phyloP scores from a whole-genome alignment of 2,329 filamentous ascomycete genomes.

The Cladophialophora carrionii region DNA sequence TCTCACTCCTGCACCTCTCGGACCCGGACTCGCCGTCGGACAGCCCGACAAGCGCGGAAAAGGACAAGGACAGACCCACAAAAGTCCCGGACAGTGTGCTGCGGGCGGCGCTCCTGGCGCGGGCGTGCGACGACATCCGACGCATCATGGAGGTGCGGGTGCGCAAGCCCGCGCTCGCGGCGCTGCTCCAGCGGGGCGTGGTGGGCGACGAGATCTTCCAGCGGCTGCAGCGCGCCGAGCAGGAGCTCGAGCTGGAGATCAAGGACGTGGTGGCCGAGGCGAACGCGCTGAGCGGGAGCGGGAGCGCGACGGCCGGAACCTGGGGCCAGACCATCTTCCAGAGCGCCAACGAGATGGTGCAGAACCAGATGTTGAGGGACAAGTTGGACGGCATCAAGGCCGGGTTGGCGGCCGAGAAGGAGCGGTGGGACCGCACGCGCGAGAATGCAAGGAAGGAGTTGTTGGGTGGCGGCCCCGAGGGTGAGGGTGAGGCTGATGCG shows the following conservation, averaged over 20 bases:
- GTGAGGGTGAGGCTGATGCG: neutral
- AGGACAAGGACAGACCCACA: constrained; percentile 43
- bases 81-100: constrained; percentile 80
- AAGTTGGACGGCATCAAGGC: constrained; percentile 74
- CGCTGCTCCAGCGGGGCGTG: constrained; percentile 82
- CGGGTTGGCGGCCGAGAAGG: constrained; percentile 72
- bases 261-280: constrained; percentile 87
- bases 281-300: constrained; percentile 67
- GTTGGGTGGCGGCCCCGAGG: constrained; percentile 55
- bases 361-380: constrained; percentile 76
- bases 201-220: constrained; percentile 97
- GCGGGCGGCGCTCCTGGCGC: constrained; percentile 82
- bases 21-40: constrained; percentile 44
- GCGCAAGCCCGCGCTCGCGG: constrained; percentile 83
- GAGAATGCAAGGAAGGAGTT: constrained; percentile 83
- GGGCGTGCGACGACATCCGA: constrained; percentile 90
- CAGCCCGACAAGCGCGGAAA: too few species aligned
- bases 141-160: constrained; percentile 86
- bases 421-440: constrained; percentile 87
- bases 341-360: constrained; percentile 91
- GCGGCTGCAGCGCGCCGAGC: constrained; percentile 86
- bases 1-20: constrained; percentile 83
- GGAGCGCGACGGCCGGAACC: constrained; percentile 52
- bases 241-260: constrained; percentile 96
- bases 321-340: constrained; percentile 98